Evolutionary conservation across 2,329 filamentous ascomycete species (phyloP).

Genomic region (Waltergamsia citrina): DNA sequence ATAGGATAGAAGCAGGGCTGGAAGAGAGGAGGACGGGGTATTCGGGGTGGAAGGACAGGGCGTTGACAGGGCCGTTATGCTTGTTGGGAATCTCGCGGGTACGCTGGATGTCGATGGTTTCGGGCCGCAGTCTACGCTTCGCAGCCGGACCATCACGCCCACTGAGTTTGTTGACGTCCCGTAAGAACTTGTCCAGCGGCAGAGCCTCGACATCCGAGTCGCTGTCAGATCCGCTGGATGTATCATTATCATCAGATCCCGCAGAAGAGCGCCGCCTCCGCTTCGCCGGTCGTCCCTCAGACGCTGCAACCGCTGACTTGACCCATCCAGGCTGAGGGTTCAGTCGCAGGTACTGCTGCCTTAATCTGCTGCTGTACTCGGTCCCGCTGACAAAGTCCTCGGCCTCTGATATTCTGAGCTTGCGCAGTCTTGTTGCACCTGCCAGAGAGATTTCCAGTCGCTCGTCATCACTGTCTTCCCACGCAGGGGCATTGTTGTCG

Average conservation of each 20-base stretch:
- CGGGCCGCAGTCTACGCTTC: slow-evolving; percentile 68
- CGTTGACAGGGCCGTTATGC: slow-evolving; percentile 72
- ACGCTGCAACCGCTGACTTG: slow-evolving; percentile 19
- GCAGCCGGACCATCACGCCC: slow-evolving; percentile 43
- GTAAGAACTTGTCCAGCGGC: slow-evolving; percentile 72
- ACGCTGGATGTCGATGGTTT: slow-evolving; percentile 83
- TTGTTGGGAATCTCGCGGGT: slow-evolving; percentile 74
- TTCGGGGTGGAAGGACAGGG: slow-evolving; percentile 80
- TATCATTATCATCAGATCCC: slow-evolving; percentile 24
- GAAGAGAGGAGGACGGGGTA: slow-evolving; percentile 86
- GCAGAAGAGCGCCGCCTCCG: slow-evolving; percentile 39
- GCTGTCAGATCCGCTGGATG: slow-evolving; percentile 40
- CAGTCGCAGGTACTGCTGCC: slow-evolving; percentile 61
- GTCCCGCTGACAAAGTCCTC: slow-evolving; percentile 82
- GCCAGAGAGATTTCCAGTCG: slow-evolving; percentile 75
- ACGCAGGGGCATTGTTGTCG: slow-evolving; percentile 49
- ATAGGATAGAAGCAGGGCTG: slow-evolving; percentile 75
- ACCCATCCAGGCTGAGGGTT: slow-evolving; percentile 55
- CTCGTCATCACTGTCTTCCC: slow-evolving; percentile 96
- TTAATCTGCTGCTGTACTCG: slow-evolving; percentile 74
- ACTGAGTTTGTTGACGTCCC: slow-evolving; percentile 61
- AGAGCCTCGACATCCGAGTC: slow-evolving; percentile 56
- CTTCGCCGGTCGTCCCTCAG: slow-evolving; percentile 40
- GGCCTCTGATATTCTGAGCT: slow-evolving; percentile 68
- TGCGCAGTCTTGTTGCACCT: slow-evolving; percentile 64